These are phyloP conservation scores for Daphne laureola DNA, from an alignment of 441 rosid species.

Conservation along the genomic window DNA sequence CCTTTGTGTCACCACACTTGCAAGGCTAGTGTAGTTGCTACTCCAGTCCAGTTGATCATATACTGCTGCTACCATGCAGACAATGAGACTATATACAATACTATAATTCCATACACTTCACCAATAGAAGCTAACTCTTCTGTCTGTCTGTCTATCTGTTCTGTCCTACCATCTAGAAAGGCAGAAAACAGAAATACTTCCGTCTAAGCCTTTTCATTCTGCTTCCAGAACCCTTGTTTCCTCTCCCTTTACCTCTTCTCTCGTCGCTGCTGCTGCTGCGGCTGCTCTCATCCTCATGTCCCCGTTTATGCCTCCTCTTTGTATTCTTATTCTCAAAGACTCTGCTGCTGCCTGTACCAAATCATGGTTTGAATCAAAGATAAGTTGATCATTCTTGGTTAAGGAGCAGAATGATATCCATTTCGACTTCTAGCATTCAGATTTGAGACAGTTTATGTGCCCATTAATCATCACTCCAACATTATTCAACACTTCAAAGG, in stretches of 20 bases:
- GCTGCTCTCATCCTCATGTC: conserved; percentile 16
- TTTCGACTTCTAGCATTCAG: neutral
- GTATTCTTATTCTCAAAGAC: neutral
- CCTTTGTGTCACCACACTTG: too few species aligned
- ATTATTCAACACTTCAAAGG: neutral
- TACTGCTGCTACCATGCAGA: neutral
- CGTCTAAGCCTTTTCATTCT: conserved; percentile 24
- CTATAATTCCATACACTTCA: neutral
- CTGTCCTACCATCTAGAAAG: conserved; percentile 22
- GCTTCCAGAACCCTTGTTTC: conserved; percentile 15
- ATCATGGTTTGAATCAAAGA: neutral
- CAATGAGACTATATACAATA: neutral
- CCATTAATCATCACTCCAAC: too few species aligned
- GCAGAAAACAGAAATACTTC: conserved; percentile 40
- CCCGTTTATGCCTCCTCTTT: conserved; percentile 5
- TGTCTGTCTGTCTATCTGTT: neutral
- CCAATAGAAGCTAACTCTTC: neutral
- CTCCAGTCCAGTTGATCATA: neutral
- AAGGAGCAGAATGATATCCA: neutral
- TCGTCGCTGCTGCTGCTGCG: conserved; percentile 7
- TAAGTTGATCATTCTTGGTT: neutral
- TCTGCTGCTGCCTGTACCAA: neutral
- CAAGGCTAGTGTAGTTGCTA: too few species aligned
- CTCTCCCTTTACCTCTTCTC: neutral
- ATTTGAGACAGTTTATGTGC: neutral